Percentiles rank a stretch among this genome's conserved stretches.
Evolutionary conservation across 2,329 filamentous ascomycete genomes (phyloP).

Genomic region (Xylariomycetidae sp.): DNA sequence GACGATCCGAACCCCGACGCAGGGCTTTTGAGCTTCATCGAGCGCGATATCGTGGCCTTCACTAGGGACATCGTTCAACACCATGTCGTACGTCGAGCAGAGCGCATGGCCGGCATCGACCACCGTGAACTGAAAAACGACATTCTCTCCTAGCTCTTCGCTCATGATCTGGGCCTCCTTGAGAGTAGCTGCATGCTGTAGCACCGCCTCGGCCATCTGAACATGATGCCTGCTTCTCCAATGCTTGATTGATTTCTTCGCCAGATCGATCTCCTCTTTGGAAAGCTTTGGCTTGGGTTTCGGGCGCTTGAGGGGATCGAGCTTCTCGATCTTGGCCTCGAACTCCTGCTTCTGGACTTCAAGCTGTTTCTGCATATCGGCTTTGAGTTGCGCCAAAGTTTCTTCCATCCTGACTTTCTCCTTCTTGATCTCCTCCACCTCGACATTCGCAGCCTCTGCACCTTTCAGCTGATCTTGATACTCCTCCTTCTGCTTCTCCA

Average conservation of each 20-base stretch:
- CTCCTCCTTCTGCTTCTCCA: slow-evolving; percentile 81
- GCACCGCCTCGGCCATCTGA: slow-evolving; percentile 84
- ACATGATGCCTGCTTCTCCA: slow-evolving; percentile 88
- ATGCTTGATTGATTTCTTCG: slow-evolving; percentile 60
- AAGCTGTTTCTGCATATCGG: slow-evolving; percentile 84
- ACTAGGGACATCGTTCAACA: slow-evolving; percentile 81
- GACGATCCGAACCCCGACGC: slow-evolving; percentile 82
- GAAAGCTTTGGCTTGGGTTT: slow-evolving; percentile 62
- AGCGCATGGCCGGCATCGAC: slow-evolving; percentile 84
- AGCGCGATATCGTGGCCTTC: slow-evolving; percentile 81
- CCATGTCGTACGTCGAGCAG: slow-evolving; percentile 94
- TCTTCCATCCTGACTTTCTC: slow-evolving; percentile 86
- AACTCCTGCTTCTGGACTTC: slow-evolving; percentile 79
- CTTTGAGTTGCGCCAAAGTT: slow-evolving; percentile 70
- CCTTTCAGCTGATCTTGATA: slow-evolving; percentile 73
- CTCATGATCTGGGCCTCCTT: slow-evolving; percentile 99
- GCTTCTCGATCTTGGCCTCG: slow-evolving; percentile 75
- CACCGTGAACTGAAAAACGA: slow-evolving; percentile 92
- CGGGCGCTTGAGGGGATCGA: slow-evolving; percentile 59
- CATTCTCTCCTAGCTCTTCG: slow-evolving; percentile 87
- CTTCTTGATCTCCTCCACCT: slow-evolving; percentile 76
- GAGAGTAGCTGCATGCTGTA: slow-evolving; percentile 80
- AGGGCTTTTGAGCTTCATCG: slow-evolving; percentile 80
- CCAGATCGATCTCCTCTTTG: slow-evolving; percentile 67
- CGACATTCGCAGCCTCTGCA: slow-evolving; percentile 69